Percentiles rank a stretch among this genome's conserved stretches.
phyloP scores from a whole-genome alignment of 2,329 filamentous ascomycete species.

The Bipolaris zeicola region DNA sequence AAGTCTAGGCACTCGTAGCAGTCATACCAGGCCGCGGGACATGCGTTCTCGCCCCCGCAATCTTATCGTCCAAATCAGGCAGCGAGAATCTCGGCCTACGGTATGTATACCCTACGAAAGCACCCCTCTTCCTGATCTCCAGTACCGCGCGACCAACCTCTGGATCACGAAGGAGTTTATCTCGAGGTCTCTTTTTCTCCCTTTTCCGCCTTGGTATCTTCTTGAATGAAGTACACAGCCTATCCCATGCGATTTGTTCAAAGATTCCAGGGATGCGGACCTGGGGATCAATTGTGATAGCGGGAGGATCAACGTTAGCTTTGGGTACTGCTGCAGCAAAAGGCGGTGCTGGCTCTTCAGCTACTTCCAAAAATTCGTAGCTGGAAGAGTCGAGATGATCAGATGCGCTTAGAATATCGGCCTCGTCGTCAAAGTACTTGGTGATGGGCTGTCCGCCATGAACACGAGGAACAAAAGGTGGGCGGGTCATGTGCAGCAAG shows the following conservation, averaged over 20 bases:
- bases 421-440: conserved; percentile 87
- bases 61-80: conserved; percentile 34
- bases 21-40: conserved; percentile 3
- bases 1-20: conserved; percentile 17
- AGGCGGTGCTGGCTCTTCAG: neutral
- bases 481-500: conserved; percentile 69
- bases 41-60: conserved; percentile 7
- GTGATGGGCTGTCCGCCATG: conserved; percentile 60
- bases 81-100: conserved; percentile 55
- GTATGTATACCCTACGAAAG: conserved; percentile 92
- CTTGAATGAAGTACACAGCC: conserved; percentile 8
- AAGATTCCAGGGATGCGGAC: neutral
- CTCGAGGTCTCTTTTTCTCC: conserved; percentile 80
- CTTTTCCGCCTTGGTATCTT: conserved; percentile 59
- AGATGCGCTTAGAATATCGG: conserved; percentile 60
- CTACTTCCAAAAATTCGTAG: conserved; percentile 21
- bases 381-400: conserved; percentile 46
- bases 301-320: neutral
- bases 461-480: conserved; percentile 81
- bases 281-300: neutral
- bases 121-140: conserved; percentile 77
- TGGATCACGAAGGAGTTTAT: conserved; percentile 79
- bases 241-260: neutral
- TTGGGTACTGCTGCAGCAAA: neutral
- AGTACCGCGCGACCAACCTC: conserved; percentile 70